Evolutionary conservation across 1,139 yeast genomes (phyloP).

Genomic region (Hansenula anomala): DNA sequence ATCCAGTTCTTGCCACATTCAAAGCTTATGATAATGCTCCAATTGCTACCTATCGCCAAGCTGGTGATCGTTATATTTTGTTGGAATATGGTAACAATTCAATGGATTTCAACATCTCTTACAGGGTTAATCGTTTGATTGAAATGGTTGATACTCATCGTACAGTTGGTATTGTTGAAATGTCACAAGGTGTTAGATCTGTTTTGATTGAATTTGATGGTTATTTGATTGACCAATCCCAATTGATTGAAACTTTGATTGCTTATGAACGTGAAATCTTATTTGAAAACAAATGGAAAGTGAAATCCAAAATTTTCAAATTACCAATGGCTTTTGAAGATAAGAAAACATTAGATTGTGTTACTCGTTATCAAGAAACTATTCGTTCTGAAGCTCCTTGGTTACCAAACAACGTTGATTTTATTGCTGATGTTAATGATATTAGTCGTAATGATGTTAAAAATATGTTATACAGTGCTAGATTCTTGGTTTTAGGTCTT

Average conservation of each 20-base stretch:
- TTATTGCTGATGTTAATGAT: conserved; percentile 83
- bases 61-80: conserved; percentile 90
- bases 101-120: conserved; percentile 80
- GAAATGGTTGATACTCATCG: conserved; percentile 62
- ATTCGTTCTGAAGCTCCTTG: conserved; percentile 93
- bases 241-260: conserved; percentile 57
- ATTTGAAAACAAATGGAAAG: conserved; percentile 77
- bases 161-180: conserved; percentile 80
- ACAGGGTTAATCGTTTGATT: conserved; percentile 79
- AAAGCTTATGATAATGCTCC: conserved; percentile 52
- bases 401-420: conserved; percentile 96
- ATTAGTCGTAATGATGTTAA: conserved; percentile 70
- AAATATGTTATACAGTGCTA: conserved; percentile 81
- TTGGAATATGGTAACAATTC: conserved; percentile 86
- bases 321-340: conserved; percentile 98
- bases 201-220: conserved; percentile 83
- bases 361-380: conserved; percentile 86
- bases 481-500: conserved; percentile 86
- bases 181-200: conserved; percentile 97
- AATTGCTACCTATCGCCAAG: conserved; percentile 82
- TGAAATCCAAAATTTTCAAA: conserved; percentile 74
- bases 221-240: conserved; percentile 49
- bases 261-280: conserved; percentile 73
- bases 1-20: conserved; percentile 56
- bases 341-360: conserved; percentile 81